These are phyloP conservation scores for Clitoria ternatea DNA, from an alignment of 306 rosid species.

Conservation along the genomic window DNA sequence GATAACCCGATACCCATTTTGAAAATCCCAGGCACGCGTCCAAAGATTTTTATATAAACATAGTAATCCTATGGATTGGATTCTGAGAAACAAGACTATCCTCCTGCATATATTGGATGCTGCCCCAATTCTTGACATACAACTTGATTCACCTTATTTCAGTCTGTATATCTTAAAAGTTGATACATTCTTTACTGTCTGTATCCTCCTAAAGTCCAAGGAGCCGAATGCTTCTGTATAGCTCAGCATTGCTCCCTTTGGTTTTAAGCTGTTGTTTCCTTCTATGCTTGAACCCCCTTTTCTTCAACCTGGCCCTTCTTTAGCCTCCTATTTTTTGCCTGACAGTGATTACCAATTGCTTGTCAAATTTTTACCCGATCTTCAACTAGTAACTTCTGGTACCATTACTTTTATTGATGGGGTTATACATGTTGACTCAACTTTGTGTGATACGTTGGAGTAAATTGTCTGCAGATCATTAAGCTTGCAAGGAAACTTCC, in stretches of 20 bases:
- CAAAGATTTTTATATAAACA: background rate
- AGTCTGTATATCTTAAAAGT: background rate
- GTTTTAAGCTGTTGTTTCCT: background rate
- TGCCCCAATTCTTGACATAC: background rate
- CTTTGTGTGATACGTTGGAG: conserved; percentile 5
- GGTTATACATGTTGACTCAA: background rate
- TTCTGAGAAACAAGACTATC: background rate
- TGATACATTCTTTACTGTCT: background rate
- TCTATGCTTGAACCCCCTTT: background rate
- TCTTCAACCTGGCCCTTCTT: background rate
- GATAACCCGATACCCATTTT: background rate
- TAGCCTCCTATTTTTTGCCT: background rate
- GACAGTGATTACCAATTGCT: background rate
- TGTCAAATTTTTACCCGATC: background rate
- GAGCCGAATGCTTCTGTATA: background rate
- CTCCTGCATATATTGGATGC: background rate
- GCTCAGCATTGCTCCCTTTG: background rate
- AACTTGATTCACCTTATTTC: background rate
- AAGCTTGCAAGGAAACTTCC: conserved; percentile 91
- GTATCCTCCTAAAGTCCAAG: background rate
- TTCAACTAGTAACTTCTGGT: background rate
- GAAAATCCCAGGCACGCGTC: background rate
- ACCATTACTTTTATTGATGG: background rate
- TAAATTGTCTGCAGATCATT: conserved; percentile 60
- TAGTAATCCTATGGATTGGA: too few relatives aligned